These are phyloP conservation scores for Patellaria atrata DNA, from an alignment of 495 filamentous ascomycete species.

Conservation along the genomic window DNA sequence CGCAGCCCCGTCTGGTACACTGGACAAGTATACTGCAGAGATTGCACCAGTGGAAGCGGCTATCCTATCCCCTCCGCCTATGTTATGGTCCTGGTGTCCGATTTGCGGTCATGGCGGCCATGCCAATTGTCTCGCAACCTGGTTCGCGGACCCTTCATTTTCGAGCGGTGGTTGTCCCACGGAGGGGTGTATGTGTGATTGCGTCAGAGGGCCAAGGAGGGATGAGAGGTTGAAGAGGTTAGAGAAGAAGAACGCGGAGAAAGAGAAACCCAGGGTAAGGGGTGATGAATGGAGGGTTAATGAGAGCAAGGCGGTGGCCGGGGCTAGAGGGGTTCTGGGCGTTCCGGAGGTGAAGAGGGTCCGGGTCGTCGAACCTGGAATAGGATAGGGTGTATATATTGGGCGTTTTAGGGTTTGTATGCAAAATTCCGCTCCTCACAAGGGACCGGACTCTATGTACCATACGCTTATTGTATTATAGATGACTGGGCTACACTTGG, in stretches of 20 bases:
- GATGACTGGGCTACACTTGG: no score
- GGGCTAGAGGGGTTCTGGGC: conserved; percentile 9
- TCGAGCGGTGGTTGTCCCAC: conserved; percentile 25
- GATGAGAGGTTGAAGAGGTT: conserved; percentile 13
- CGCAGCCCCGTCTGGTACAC: background rate
- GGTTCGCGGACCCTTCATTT: conserved; percentile 16
- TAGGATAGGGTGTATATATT: no score
- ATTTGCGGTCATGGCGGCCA: conserved; percentile 27
- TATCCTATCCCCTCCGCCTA: conserved; percentile 4
- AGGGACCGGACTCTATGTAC: no score
- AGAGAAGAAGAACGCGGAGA: conserved; percentile 11
- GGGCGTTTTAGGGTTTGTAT: no score
- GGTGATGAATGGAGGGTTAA: conserved; percentile 19
- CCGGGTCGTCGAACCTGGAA: no score
- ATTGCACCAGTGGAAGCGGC: conserved; percentile 2
- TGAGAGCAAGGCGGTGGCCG: conserved; percentile 18
- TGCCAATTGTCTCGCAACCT: conserved; percentile 20
- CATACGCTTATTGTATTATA: no score
- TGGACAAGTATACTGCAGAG: no score
- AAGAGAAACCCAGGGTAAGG: conserved; percentile 8
- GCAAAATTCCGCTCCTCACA: no score
- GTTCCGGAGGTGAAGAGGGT: conserved; percentile 1
- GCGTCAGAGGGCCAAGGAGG: conserved; percentile 16
- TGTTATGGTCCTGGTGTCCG: conserved; percentile 23
- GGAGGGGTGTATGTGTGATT: conserved; percentile 26